Evolutionary conservation across 495 filamentous ascomycete genomes (phyloP).

Genomic region (Tuber umbilicatum): DNA sequence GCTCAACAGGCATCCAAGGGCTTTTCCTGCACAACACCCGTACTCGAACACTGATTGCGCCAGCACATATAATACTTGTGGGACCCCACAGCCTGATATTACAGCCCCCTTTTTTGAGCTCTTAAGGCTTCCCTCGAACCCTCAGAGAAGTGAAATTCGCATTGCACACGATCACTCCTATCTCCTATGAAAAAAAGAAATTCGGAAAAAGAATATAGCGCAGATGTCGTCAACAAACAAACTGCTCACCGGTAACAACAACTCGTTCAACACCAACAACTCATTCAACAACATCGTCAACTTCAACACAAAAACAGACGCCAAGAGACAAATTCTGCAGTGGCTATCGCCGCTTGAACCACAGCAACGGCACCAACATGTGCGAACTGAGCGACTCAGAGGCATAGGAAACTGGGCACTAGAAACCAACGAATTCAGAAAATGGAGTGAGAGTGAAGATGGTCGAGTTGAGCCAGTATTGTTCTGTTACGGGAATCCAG

Average conservation of each 20-base stretch:
- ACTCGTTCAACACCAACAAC: no score
- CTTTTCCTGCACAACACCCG: no score
- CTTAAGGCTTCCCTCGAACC: no score
- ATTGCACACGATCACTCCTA: no score
- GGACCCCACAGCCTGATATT: no score
- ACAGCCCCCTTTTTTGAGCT: no score
- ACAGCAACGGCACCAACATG: background rate
- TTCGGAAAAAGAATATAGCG: background rate
- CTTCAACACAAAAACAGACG: background rate
- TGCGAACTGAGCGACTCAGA: background rate
- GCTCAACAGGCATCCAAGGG: no score
- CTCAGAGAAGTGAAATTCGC: no score
- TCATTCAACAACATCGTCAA: background rate
- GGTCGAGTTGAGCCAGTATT: background rate
- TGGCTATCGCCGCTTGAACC: background rate
- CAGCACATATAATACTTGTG: no score
- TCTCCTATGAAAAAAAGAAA: no score
- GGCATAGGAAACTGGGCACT: background rate
- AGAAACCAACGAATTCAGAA: background rate
- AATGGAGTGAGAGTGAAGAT: background rate
- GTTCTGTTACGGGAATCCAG: background rate
- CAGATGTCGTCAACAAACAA: background rate
- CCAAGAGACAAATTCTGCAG: background rate
- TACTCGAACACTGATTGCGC: no score
- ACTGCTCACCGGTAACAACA: background rate